Base-by-base conservation (phyloP, 2,329 filamentous ascomycete species). In the Colletotrichum acutatum region DNA sequence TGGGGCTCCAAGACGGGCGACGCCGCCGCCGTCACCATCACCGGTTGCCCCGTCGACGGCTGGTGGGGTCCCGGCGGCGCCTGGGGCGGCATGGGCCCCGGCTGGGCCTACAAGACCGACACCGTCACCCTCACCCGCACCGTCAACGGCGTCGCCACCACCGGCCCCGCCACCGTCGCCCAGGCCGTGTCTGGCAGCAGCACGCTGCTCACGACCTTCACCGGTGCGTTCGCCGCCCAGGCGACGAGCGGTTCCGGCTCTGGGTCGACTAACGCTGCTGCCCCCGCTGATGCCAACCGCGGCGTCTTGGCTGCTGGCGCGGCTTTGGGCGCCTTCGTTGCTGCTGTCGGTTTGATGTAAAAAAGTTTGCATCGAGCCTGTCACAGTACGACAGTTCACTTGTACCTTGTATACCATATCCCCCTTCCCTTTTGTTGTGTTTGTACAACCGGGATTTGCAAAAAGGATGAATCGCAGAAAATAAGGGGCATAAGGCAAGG, bases 21-120 rank as follows among this genome's bases (percentile, higher is more conserved):
- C 7, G 74, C 74, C 19, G 75, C 71, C 5, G 74, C 74, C 8
- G 77, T 78, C 30, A 78, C 77, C 19, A 75, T 78, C 22, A 78
- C 77, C 9, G 77, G 77, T 4, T 78, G 77, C 60, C 76, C 77
- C 5, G 78, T 77, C 67, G 66, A 77, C 32, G 77, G 76, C 19
- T 76, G 75, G 63, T 78, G 77, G 76, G 73, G 68, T 7, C 75
- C 72, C 8, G 66, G 75, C n/a, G 76, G 77, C 32, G 75, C 74
- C 34, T 74, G 72, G 56, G 66, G 69, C 24, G 72, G 66, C 4
- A 75, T 75, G 70, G 67, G 71, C 3, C 66, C 75, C 7, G 77
- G 77, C 16, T 78, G 77, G 77, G 54, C 58, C 16, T 76, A 72
- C 65, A 71, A 76, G 16, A 78, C 77, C 22, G 56, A 72, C 7